These are phyloP conservation scores for Diaporthe capsici DNA, from an alignment of 2,329 filamentous ascomycete species.

Conservation along the genomic window DNA sequence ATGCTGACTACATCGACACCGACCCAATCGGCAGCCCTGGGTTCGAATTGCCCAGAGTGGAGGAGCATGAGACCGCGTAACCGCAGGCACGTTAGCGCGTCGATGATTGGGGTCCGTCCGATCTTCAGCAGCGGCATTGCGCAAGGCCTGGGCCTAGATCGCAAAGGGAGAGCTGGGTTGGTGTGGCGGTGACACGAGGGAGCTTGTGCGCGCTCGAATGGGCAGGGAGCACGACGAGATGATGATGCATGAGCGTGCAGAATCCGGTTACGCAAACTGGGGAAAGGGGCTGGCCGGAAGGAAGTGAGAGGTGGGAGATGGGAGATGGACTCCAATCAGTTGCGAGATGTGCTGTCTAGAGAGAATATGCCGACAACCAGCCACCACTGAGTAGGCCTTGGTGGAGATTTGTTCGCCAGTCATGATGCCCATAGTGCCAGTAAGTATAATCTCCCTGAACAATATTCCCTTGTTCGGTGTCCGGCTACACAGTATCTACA, in stretches of 20 bases:
- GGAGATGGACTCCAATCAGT: not conserved
- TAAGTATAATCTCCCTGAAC: not conserved
- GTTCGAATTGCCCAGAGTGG: constrained; percentile 9
- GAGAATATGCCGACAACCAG: constrained; percentile 5
- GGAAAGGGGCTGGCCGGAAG: not conserved
- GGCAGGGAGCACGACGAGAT: not conserved
- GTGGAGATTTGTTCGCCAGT: not conserved
- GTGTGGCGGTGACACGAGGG: constrained; percentile 15
- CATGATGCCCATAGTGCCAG: not conserved
- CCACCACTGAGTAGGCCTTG: constrained; percentile 1
- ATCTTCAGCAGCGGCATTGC: constrained; percentile 17
- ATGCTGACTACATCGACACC: not conserved
- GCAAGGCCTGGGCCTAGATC: not conserved
- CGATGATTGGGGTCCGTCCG: constrained; percentile 7
- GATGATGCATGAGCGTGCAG: constrained; percentile 16
- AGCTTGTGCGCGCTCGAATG: not conserved
- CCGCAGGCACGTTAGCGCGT: constrained; percentile 1
- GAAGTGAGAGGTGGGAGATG: not conserved
- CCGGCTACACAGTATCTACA: not conserved
- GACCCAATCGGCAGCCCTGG: constrained; percentile 11
- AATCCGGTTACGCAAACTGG: constrained; percentile 6
- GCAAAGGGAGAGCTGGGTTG: not conserved
- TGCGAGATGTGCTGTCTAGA: not conserved
- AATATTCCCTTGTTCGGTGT: not conserved
- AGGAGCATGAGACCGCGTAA: constrained; percentile 41